Evolutionary conservation across 257 asterid species (phyloP), one percentile per base, ranked within the genome.

Genomic region (Lavandula angustifolia): DNA sequence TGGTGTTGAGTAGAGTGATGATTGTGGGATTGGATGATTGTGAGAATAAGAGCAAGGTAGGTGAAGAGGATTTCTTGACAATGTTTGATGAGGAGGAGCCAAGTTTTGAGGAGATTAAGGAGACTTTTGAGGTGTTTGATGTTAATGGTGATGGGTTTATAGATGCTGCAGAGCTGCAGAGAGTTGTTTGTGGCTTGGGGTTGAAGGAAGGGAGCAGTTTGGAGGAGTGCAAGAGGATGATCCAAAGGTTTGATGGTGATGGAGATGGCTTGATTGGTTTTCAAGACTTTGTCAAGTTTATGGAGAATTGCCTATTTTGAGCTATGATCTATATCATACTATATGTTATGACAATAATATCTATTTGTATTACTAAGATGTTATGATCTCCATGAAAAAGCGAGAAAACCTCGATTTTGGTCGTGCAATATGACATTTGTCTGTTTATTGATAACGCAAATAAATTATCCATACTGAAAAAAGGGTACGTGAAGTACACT

Each of bases 91-190:
- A 55, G 64, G 77, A 77, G 37, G 80, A 79, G 57, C 81, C 85
- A 0, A 71, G 79, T 61, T 55, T 71, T 35, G 76, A 50, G 18
- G 86, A 81, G 34, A 75, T 79, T 42, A 75, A 74, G 78, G 68
- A 73, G 57, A 55, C 69, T 12, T 85, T 82, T 52, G 42, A 54
- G 12, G 86, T 76, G 76, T 85, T 80, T 56, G 91, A 85, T 60
- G 76, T 64, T 40, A 78, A 78, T 27, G 62, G 56, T 48, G 83
- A 85, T 72, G 84, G 82, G 4, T 81, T 71, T 31, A 74, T 81
- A 18, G 84, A 82, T 47, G 82, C 71, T 0, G 29, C 7, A 54
- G 91, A 84, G 70, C 46, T 81, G 71, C 80, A 81, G 40, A 68
- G 70, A 40, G 73, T 84, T 60, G 54, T 81, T 7, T n/a, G 56